Percentiles rank a stretch among this genome's conserved stretches.
These are phyloP conservation scores for Yamadazyma oceani DNA, from an alignment of 1,139 yeast genomes.

Conservation along the genomic window DNA sequence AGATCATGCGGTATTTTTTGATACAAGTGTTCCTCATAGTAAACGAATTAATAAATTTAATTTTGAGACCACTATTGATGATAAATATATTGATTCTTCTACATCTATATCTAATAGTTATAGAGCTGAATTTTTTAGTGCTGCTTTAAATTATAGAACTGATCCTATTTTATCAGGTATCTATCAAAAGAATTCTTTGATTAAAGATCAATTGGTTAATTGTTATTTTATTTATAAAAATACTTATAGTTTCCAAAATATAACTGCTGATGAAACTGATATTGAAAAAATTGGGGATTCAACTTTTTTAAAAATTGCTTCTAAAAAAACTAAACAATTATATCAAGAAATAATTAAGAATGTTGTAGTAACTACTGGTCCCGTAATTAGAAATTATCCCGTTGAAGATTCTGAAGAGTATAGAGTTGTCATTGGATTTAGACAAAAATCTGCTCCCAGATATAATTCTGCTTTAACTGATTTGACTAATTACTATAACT, in stretches of 20 bases:
- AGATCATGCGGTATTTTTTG: slow-evolving; percentile 91
- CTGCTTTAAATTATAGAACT: slow-evolving; percentile 54
- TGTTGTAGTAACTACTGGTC: slow-evolving; percentile 81
- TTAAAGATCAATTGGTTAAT: slow-evolving; percentile 57
- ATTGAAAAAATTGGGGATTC: slow-evolving; percentile 73
- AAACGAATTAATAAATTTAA: slow-evolving; percentile 34
- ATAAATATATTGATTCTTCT: slow-evolving; percentile 67
- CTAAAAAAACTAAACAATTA: slow-evolving; percentile 73
- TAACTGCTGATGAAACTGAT: slow-evolving; percentile 29
- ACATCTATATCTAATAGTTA: slow-evolving; percentile 44
- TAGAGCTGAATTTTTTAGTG: slow-evolving; percentile 83
- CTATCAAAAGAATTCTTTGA: slow-evolving; percentile 29
- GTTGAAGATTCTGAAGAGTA: slow-evolving; percentile 77
- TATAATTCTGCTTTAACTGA: slow-evolving; percentile 88
- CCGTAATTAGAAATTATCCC: slow-evolving; percentile 86
- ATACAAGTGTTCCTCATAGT: slow-evolving; percentile 38
- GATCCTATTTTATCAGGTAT: slow-evolving; percentile 49
- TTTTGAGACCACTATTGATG: slow-evolving; percentile 74
- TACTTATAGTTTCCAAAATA: slow-evolving; percentile 40
- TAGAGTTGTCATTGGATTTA: slow-evolving; percentile 85
- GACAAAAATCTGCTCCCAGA: slow-evolving; percentile 80
- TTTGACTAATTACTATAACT: slow-evolving; percentile 85
- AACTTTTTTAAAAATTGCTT: slow-evolving; percentile 77
- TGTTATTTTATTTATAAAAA: slow-evolving; percentile 89
- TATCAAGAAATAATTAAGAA: slow-evolving; percentile 72